Conservation (phyloP, 2,329 filamentous ascomycete species). For the Sporothrix curviconia region DNA sequence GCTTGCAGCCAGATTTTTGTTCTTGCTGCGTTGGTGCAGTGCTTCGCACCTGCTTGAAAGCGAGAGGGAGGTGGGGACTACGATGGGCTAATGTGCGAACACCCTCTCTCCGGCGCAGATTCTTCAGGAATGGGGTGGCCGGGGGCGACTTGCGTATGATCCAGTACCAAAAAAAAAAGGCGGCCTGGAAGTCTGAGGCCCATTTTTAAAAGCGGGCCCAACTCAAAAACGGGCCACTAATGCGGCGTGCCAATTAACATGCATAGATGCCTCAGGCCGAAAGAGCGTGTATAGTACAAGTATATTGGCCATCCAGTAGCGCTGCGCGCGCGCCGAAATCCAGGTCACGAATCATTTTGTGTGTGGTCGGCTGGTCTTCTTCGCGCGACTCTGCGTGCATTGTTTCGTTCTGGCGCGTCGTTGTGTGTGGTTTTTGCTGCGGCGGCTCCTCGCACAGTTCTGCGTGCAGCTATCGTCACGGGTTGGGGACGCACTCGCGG, state of each 20-base stretch:
- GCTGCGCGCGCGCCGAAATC: no score
- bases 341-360: no score
- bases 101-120: slow-evolving; percentile 17
- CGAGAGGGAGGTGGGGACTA: slow-evolving; percentile 4
- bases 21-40: background rate
- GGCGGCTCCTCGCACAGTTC: no score
- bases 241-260: background rate
- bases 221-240: slow-evolving; percentile 12
- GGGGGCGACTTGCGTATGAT: slow-evolving; percentile 20
- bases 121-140: slow-evolving; percentile 15
- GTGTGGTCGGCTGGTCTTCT: no score
- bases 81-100: slow-evolving; percentile 14
- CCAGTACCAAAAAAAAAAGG: no score
- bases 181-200: slow-evolving; percentile 17
- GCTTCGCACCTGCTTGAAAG: no score
- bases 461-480: no score
- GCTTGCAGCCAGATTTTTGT: background rate
- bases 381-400: no score
- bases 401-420: no score
- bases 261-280: slow-evolving; percentile 19
- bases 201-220: slow-evolving; percentile 8
- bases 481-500: background rate
- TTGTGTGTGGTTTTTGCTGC: no score
- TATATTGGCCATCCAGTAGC: slow-evolving; percentile 2
- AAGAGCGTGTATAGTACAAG: background rate